Evolutionary conservation across 1,284 basidiomycete species (phyloP).

Genomic region (Leccinum subrobustum): DNA sequence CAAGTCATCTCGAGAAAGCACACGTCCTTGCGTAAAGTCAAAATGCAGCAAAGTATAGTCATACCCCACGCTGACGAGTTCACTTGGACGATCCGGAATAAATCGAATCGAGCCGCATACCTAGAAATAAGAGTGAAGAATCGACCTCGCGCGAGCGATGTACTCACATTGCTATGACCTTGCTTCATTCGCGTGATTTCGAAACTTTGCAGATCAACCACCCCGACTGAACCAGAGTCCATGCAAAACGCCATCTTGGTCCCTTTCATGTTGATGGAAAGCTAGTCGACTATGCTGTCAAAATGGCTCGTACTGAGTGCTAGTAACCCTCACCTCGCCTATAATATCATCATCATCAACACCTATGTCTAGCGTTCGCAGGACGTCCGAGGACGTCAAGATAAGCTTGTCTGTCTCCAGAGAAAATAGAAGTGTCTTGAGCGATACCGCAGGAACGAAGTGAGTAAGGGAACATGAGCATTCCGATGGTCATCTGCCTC

Average conservation of each 20-base stretch:
- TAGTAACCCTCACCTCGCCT: conserved; percentile 56
- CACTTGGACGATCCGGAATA: conserved; percentile 64
- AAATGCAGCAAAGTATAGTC: conserved; percentile 68
- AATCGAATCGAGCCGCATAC: conserved; percentile 68
- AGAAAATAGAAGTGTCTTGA: conserved; percentile 42
- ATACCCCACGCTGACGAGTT: conserved; percentile 75
- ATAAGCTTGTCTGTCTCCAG: conserved; percentile 48
- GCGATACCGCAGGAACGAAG: conserved; percentile 20
- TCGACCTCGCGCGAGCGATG: not conserved
- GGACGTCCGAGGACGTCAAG: conserved; percentile 47
- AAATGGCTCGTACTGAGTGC: conserved; percentile 23
- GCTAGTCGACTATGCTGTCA: conserved; percentile 45
- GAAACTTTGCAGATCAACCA: conserved; percentile 54
- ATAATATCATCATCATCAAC: conserved; percentile 57
- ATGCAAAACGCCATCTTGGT: conserved; percentile 64
- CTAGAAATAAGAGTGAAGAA: conserved; percentile 38
- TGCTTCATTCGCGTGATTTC: conserved; percentile 54
- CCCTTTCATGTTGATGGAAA: conserved; percentile 54
- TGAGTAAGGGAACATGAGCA: not conserved
- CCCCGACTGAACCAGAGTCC: conserved; percentile 66
- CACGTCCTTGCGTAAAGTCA: conserved; percentile 55
- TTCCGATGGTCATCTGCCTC: conserved; percentile 17
- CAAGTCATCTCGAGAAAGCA: conserved; percentile 59
- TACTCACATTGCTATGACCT: conserved; percentile 60
- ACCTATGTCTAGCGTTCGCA: conserved; percentile 42